Base-by-base conservation (phyloP, 2,329 filamentous ascomycete genomes). In the Calonectria hongkongensis region DNA sequence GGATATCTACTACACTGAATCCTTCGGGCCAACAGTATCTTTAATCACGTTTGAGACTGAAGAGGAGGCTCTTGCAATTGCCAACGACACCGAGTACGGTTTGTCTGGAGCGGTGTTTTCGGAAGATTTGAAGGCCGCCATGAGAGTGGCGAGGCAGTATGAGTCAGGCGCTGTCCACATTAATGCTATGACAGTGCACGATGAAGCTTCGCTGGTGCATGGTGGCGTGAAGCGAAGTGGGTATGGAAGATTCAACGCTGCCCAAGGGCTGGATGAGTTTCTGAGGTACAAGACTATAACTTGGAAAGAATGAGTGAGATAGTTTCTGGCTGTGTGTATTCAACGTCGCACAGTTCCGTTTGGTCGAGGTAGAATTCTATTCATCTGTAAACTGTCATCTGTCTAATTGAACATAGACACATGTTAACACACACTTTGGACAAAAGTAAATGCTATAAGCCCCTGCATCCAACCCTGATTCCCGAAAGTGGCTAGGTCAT, bases 51-150 rank as follows among this genome's bases (percentile, higher is more conserved):
- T 95, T 33, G 87, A 91, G 12, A 86, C 83, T 2, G 92, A 94
- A 54, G 93, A 94, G 30, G 92, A 95, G 75, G 94, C 94, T 0
- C 82, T 96, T 25, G 84, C 86, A 28, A 85, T 96, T 28, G 94
- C 94, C 10, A 97, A 97, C 80, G 93, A 96, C 77, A 94, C 92
- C 5, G 93, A 95, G 67, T 96, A 95, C 81, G 94, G 94, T 2
- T 88, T 97, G 7, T 87, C 88, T 3, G 88, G 90, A 3, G 89
- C 94, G 0, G 89, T 97, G 3, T 97, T 95, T 82, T 95, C 94
- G 0, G 85, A 89, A 77, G 91, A 94, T 79, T 82, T 96, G 66
- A 83, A 86, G 56, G 85, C 86, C 36, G 92, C 87, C 0, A 79
- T 94, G 75, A 84, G 88, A 9, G 82, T 94, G 13, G 91, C 92